Percentiles rank a stretch among this genome's conserved stretches.
These are phyloP conservation scores for Alternaria atra DNA, from an alignment of 2,329 filamentous ascomycete genomes.

Conservation along the genomic window DNA sequence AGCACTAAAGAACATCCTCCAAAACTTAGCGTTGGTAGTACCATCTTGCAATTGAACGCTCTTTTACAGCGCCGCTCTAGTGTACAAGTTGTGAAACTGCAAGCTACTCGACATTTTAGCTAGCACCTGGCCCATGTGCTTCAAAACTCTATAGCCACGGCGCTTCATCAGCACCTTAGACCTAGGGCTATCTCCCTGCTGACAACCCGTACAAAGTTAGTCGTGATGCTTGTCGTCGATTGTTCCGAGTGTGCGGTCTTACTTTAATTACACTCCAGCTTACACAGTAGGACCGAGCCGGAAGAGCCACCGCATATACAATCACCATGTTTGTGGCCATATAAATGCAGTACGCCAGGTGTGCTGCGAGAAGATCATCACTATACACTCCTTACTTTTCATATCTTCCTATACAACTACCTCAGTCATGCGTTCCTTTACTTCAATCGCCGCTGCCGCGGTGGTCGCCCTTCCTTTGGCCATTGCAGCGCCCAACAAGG, in stretches of 20 bases:
- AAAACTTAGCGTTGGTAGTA: background rate
- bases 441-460: constrained; percentile 6
- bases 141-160: background rate
- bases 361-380: background rate
- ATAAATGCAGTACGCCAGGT: background rate
- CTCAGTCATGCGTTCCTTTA: background rate
- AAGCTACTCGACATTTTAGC: background rate
- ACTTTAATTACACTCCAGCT: constrained; percentile 2
- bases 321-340: background rate
- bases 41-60: background rate
- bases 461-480: constrained; percentile 5
- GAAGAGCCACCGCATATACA: background rate
- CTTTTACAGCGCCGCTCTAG: background rate
- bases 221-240: constrained; percentile 1
- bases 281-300: background rate
- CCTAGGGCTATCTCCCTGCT: background rate
- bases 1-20: background rate
- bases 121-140: background rate
- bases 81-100: background rate
- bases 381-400: background rate
- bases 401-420: background rate
- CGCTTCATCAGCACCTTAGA: background rate
- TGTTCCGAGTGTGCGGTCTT: background rate
- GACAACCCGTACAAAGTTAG: background rate
- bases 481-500: constrained; percentile 4